A percentile compares a stretch with the other conserved stretches of the same genome.
Evolutionary conservation across 2,329 filamentous ascomycete species (phyloP).

Genomic region (Colletotrichum cuscutae): DNA sequence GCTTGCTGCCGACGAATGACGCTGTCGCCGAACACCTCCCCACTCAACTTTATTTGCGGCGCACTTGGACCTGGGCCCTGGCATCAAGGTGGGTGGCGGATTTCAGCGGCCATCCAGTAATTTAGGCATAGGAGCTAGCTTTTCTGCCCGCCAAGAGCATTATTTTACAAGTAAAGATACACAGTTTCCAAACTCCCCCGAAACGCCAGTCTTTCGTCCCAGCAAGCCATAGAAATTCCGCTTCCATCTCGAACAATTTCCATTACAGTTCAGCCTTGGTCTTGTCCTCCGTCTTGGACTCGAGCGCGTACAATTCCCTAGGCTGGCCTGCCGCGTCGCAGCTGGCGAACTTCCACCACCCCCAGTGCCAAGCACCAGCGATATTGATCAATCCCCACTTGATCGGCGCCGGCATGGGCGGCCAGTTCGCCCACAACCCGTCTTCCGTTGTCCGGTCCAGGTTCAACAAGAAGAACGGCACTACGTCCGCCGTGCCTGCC

Average conservation of each 20-base stretch:
- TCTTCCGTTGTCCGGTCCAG: slow-evolving; percentile 69
- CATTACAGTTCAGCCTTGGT: slow-evolving; percentile 20
- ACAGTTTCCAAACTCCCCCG: background rate
- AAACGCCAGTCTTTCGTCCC: slow-evolving; percentile 4
- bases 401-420: slow-evolving; percentile 70
- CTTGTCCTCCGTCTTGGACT: slow-evolving; percentile 27
- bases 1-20: slow-evolving; percentile 11
- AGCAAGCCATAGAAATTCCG: background rate
- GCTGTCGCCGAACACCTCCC: slow-evolving; percentile 1
- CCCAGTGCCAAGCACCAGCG: slow-evolving; percentile 64
- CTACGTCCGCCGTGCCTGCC: slow-evolving; percentile 67
- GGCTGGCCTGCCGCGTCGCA: slow-evolving; percentile 65
- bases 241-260: background rate
- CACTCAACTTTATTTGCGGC: background rate
- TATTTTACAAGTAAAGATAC: slow-evolving; percentile 18
- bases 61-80: background rate
- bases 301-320: slow-evolving; percentile 63
- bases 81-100: background rate
- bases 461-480: slow-evolving; percentile 74
- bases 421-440: slow-evolving; percentile 70
- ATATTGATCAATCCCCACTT: slow-evolving; percentile 70
- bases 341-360: slow-evolving; percentile 74
- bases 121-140: background rate
- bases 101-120: background rate
- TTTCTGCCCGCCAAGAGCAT: slow-evolving; percentile 16